Base-by-base conservation (phyloP, 2,329 filamentous ascomycete species). In the Dactylonectria macrodidyma region DNA sequence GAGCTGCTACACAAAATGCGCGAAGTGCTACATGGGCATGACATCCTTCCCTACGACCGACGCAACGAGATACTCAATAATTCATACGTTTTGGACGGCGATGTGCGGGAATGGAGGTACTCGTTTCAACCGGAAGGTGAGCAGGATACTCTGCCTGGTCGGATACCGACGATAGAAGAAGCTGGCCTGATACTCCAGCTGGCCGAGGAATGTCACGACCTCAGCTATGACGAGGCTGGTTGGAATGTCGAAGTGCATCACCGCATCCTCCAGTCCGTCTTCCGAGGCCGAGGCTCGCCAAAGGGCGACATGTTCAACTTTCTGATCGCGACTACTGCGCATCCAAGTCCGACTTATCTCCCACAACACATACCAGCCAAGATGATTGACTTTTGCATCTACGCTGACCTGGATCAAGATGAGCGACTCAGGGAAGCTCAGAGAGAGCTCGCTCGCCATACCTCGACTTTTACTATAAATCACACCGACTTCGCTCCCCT, bases 231-330 rank as follows among this genome's bases (percentile, higher is more conserved):
- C 8, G 71, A 73, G 16, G 52, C 54, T 1, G 47, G 55, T 1
- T 73, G 68, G 70, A 73, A 73, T 24, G 50, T 65, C 34, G 68
- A 73, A n/a, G 71, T 73, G 4, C 71, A 73, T 14, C 60, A 67
- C 44, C 71, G 71, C 3, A 62, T 73, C 0, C 11, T 73, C 0
- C 48, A 73, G 12, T 54, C 65, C 36, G 50, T 73, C 5, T 0
- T 73, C 0, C 26, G 70, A n/a, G n/a, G 64, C 1, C 59, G 63
- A 1, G 51, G 54, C 0, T 34, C 24, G 12, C 12, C 30, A 0
- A 38, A 19, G 1, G 38, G 59, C 3, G 2, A 8, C 0, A 2
- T 54, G 0, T 44, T 71, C 36, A 62, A 71, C 44, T 65, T 71
- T n/a, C 19, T 19, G 19, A 19, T 19, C 19, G 19, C 19, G 19